Percentiles rank a stretch among this genome's conserved stretches.
These are phyloP conservation scores for Lichtheimia ramosa DNA, from an alignment of 371 early-diverging fungal species.

Conservation along the genomic window DNA sequence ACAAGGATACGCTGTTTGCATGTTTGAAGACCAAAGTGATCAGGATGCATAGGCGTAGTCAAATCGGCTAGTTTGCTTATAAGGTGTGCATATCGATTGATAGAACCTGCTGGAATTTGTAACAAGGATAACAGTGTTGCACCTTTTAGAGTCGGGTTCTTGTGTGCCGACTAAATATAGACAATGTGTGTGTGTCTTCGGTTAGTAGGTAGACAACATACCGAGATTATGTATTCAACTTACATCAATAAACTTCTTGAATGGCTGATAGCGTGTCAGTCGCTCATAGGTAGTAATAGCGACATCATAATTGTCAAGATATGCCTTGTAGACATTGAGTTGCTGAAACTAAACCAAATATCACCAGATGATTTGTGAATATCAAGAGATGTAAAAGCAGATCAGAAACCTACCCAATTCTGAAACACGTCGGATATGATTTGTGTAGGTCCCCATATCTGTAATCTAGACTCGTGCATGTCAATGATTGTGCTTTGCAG, in stretches of 20 bases:
- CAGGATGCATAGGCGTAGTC: constrained; percentile 41
- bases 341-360: constrained; percentile 27
- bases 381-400: not conserved
- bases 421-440: constrained; percentile 24
- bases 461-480: not conserved
- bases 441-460: constrained; percentile 25
- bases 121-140: constrained; percentile 33
- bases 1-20: constrained; percentile 27
- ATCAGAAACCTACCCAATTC: constrained; percentile 15
- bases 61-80: constrained; percentile 27
- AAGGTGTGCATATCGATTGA: constrained; percentile 32
- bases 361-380: not conserved
- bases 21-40: constrained; percentile 29
- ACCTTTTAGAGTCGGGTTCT: constrained; percentile 22
- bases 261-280: constrained; percentile 36
- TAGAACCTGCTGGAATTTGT: constrained; percentile 39
- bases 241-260: constrained; percentile 48
- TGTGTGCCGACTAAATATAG: constrained; percentile 14
- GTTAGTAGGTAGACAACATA: not conserved
- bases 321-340: constrained; percentile 27
- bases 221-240: not conserved
- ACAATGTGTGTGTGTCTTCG: not conserved
- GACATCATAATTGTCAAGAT: constrained; percentile 39
- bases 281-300: constrained; percentile 43
- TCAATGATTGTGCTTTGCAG: not conserved